Conservation (phyloP, 2,329 filamentous ascomycete species). For the Teratosphaeria viscida region DNA sequence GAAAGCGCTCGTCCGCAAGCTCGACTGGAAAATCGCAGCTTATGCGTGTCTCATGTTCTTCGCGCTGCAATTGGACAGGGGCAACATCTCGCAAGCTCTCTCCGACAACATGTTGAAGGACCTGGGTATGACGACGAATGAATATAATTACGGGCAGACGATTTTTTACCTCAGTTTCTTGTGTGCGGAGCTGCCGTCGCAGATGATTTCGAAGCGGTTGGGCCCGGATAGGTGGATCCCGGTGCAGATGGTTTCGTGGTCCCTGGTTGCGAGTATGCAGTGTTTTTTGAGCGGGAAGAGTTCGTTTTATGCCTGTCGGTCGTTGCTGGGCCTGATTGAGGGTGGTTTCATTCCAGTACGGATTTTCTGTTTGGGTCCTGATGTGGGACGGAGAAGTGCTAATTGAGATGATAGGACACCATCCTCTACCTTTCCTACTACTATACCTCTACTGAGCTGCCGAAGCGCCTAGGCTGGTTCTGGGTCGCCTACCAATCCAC, state of each 20-base stretch:
- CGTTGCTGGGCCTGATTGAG: slow-evolving; percentile 32
- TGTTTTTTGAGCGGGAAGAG: slow-evolving; percentile 23
- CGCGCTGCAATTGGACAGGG: slow-evolving; percentile 45
- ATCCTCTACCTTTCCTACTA: slow-evolving; percentile 63
- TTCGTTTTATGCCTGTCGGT: slow-evolving; percentile 30
- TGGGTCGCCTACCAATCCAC: slow-evolving; percentile 52
- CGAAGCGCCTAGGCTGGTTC: slow-evolving; percentile 56
- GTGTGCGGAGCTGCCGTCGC: slow-evolving; percentile 26
- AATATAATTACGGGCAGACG: slow-evolving; percentile 36
- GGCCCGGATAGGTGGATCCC: slow-evolving; percentile 35
- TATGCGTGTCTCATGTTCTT: slow-evolving; percentile 49
- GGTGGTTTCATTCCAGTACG: slow-evolving; percentile 44
- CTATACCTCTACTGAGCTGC: slow-evolving; percentile 61
- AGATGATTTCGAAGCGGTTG: slow-evolving; percentile 36
- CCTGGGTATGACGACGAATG: slow-evolving; percentile 37
- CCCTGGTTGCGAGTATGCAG: slow-evolving; percentile 30
- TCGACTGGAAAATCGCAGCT: slow-evolving; percentile 36
- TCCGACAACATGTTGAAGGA: slow-evolving; percentile 38
- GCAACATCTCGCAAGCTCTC: slow-evolving; percentile 31
- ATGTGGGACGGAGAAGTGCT: background rate
- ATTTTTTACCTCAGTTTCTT: slow-evolving; percentile 80
- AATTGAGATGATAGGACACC: slow-evolving; percentile 31
- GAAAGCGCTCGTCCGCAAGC: slow-evolving; percentile 43
- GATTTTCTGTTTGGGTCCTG: background rate
- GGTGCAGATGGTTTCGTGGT: slow-evolving; percentile 33